These are phyloP conservation scores for Penicillium hesseltinei DNA, from an alignment of 2,329 filamentous ascomycete genomes.

Conservation along the genomic window DNA sequence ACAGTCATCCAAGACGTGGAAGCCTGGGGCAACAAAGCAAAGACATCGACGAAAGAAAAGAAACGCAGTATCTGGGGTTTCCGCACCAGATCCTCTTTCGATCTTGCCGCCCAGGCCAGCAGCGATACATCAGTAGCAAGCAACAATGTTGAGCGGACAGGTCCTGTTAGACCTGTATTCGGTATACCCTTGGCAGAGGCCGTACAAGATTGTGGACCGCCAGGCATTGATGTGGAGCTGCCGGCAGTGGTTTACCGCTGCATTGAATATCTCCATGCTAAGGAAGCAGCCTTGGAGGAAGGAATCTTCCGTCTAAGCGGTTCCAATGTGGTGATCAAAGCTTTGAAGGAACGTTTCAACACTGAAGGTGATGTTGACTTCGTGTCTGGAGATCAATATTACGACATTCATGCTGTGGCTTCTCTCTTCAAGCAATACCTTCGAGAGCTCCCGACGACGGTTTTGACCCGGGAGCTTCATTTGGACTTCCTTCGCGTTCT, in stretches of 20 bases:
- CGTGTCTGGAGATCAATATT: conserved; percentile 72
- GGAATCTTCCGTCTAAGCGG: conserved; percentile 96
- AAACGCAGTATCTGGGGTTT: conserved; percentile 70
- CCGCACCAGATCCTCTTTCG: conserved; percentile 68
- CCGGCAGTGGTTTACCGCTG: conserved; percentile 94
- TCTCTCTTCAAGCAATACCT: conserved; percentile 92
- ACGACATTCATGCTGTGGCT: conserved; percentile 94
- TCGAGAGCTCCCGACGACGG: conserved; percentile 84
- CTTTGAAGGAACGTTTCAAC: conserved; percentile 89
- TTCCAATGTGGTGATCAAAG: conserved; percentile 93
- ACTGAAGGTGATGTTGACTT: conserved; percentile 87
- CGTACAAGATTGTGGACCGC: conserved; percentile 73
- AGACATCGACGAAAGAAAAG: conserved; percentile 69
- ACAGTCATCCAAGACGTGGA: conserved; percentile 77
- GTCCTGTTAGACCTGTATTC: conserved; percentile 70
- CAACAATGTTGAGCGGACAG: conserved; percentile 49
- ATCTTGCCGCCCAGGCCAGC: conserved; percentile 45
- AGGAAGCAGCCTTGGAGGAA: conserved; percentile 80
- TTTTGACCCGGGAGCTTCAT: conserved; percentile 86
- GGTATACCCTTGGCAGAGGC: conserved; percentile 83
- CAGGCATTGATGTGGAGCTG: conserved; percentile 69
- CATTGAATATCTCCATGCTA: conserved; percentile 84
- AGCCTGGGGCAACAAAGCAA: conserved; percentile 78
- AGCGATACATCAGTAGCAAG: conserved; percentile 45
- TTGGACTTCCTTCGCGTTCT: conserved; percentile 82